A percentile compares a stretch with the other conserved stretches of the same genome.
These are phyloP conservation scores for Musa itinerans DNA, from an alignment of 176 grass and related monocot species.

Conservation along the genomic window DNA sequence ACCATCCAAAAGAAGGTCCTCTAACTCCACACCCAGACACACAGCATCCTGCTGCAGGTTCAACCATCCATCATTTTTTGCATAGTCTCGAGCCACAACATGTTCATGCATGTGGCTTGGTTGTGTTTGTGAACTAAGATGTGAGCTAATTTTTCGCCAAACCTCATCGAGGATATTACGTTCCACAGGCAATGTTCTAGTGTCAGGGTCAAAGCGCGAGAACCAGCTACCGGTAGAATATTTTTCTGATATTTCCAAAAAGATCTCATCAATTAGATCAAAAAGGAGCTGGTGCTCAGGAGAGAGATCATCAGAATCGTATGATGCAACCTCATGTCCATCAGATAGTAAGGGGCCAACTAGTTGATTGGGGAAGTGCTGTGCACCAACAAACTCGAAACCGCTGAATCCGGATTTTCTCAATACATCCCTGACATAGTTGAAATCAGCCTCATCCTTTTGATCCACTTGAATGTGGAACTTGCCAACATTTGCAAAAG, in stretches of 20 bases:
- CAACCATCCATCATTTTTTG: conserved; percentile 13
- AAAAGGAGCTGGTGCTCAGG: neutral
- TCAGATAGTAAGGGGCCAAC: neutral
- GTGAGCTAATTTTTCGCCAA: neutral
- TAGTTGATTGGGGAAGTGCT: neutral
- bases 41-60: conserved; percentile 7
- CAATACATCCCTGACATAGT: conserved; percentile 6
- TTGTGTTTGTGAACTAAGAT: conserved; percentile 1
- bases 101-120: neutral
- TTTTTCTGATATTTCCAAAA: conserved; percentile 8
- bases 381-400: neutral
- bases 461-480: neutral
- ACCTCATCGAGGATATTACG: conserved; percentile 9
- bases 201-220: neutral
- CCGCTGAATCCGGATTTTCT: neutral
- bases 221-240: neutral
- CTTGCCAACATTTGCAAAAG: neutral
- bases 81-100: conserved; percentile 6
- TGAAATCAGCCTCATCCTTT: conserved; percentile 5
- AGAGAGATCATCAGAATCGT: neutral
- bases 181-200: neutral
- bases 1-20: conserved; percentile 6
- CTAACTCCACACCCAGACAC: conserved; percentile 9
- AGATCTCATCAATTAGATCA: conserved; percentile 10
- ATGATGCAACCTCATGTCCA: neutral